Evolutionary conservation across 2,329 filamentous ascomycete genomes (phyloP).

Genomic region (Aquanectria penicillioides): DNA sequence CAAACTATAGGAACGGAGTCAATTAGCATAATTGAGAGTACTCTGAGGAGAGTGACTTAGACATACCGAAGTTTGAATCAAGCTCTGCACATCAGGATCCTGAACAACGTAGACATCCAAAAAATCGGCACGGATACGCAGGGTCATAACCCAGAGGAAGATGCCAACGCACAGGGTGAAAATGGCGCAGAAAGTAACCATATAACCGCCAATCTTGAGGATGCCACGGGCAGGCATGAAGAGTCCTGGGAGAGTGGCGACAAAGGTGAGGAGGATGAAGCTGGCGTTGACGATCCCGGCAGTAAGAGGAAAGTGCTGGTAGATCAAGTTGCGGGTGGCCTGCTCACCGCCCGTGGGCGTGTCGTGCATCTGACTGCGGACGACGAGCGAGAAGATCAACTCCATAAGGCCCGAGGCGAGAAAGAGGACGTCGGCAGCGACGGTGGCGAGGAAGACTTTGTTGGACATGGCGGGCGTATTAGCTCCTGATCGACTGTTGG

Average conservation of each 20-base stretch:
- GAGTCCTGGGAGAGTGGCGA: constrained; percentile 76
- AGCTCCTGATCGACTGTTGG: neutral
- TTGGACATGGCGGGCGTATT: constrained; percentile 57
- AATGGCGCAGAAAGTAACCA: constrained; percentile 68
- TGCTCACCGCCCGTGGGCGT: constrained; percentile 56
- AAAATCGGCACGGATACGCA: constrained; percentile 73
- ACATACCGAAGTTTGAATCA: constrained; percentile 76
- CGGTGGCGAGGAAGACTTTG: constrained; percentile 62
- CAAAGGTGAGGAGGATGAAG: constrained; percentile 76
- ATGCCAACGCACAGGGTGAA: constrained; percentile 75
- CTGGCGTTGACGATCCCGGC: constrained; percentile 78
- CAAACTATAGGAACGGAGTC: constrained; percentile 62
- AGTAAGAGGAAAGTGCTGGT: constrained; percentile 65
- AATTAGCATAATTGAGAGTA: neutral
- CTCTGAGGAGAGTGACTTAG: no score
- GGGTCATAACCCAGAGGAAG: constrained; percentile 77
- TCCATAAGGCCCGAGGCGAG: constrained; percentile 63
- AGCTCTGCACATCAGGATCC: constrained; percentile 65
- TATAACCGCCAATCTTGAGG: constrained; percentile 75
- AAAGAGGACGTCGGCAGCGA: constrained; percentile 61
- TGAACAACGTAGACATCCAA: constrained; percentile 69
- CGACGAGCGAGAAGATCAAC: constrained; percentile 65
- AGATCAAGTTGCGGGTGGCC: constrained; percentile 62
- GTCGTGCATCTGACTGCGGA: constrained; percentile 57
- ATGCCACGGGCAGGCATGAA: constrained; percentile 73